Evolutionary conservation across 202 grass and related monocot species (phyloP).

Genomic region (Alloteropsis angusta): DNA sequence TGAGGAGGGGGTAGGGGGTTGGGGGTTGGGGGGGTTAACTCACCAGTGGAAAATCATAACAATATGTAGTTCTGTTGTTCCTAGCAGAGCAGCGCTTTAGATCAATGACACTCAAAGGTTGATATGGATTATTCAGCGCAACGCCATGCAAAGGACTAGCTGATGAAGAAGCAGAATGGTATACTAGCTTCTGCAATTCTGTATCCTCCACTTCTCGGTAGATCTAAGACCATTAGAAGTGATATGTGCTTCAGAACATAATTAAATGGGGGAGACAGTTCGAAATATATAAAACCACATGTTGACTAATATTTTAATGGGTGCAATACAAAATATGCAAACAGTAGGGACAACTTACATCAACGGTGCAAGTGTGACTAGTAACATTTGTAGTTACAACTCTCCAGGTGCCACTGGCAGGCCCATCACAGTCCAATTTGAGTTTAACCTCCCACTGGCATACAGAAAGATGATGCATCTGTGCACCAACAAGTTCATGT

Average conservation of each 20-base stretch:
- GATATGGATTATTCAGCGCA: conserved; percentile 42
- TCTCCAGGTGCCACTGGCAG: conserved; percentile 68
- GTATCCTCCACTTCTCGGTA: conserved; percentile 80
- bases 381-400: conserved; percentile 71
- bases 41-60: conserved; percentile 82
- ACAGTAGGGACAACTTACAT: conserved; percentile 58
- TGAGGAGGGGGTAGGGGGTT: too few species aligned
- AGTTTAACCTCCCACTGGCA: conserved; percentile 84
- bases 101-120: conserved; percentile 58
- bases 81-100: conserved; percentile 64
- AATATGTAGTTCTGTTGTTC: conserved; percentile 72
- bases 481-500: conserved; percentile 63
- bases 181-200: conserved; percentile 47
- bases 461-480: conserved; percentile 77
- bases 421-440: conserved; percentile 46
- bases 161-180: conserved; percentile 32
- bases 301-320: too few species aligned
- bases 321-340: not conserved
- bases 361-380: conserved; percentile 58
- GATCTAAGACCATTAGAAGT: conserved; percentile 48
- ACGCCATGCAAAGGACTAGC: conserved; percentile 53
- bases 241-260: conserved; percentile 16
- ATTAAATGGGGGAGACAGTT: not conserved
- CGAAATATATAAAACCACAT: too few species aligned
- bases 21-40: not conserved